These are phyloP conservation scores for Rhizoclosmatium globosum DNA, from an alignment of 192 early-diverging fungal genomes.

Conservation along the genomic window DNA sequence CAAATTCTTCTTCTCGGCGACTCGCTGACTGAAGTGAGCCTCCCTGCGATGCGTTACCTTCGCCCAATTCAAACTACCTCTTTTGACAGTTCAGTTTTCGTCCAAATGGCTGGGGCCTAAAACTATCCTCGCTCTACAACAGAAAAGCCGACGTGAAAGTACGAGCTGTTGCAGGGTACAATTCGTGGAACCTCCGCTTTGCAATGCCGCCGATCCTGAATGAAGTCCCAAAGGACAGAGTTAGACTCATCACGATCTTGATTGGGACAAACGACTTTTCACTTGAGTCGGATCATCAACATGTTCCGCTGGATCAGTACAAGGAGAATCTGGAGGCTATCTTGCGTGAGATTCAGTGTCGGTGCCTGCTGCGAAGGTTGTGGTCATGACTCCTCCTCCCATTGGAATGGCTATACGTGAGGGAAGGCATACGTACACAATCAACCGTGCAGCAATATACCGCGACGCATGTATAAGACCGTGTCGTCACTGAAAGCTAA, in stretches of 20 bases:
- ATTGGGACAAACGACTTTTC: constrained; percentile 81
- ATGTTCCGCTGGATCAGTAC: constrained; percentile 66
- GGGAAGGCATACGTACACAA: constrained; percentile 18
- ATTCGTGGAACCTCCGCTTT: constrained; percentile 3
- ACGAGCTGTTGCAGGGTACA: background rate
- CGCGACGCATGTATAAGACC: constrained; percentile 39
- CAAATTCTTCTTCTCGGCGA: background rate
- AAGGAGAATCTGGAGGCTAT: constrained; percentile 62
- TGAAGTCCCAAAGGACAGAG: background rate
- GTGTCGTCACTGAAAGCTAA: background rate
- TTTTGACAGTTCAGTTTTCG: background rate
- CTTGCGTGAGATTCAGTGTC: constrained; percentile 62
- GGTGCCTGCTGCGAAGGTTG: constrained; percentile 66
- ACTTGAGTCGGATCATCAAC: constrained; percentile 56
- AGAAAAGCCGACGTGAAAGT: background rate
- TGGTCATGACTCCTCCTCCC: constrained; percentile 77
- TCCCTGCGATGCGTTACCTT: background rate
- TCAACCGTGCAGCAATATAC: background rate
- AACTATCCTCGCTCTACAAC: background rate
- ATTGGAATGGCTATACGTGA: constrained; percentile 63
- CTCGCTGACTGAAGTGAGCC: background rate
- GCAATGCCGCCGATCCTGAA: background rate
- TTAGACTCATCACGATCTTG: constrained; percentile 69
- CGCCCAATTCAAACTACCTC: background rate
- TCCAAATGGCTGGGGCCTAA: background rate